These are phyloP conservation scores for Eucalyptus pauciflora DNA, from an alignment of 345 rosid species.

Conservation along the genomic window DNA sequence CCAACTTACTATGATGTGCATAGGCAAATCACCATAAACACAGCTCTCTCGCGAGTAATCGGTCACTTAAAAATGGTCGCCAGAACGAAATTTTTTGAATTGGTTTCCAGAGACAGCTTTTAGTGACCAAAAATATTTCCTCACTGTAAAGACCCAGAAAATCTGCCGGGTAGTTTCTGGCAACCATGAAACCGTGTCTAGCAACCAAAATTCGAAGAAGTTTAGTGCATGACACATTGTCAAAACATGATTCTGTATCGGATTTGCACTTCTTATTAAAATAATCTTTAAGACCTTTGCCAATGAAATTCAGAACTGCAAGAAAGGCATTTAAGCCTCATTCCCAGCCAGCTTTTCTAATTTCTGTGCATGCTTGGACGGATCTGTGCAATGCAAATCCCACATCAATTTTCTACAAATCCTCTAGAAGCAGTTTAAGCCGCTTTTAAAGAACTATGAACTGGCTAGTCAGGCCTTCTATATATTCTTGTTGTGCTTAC, in stretches of 20 bases:
- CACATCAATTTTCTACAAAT: not conserved
- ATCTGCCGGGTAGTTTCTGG: not conserved
- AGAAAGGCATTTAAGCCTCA: not conserved
- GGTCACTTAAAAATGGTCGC: not conserved
- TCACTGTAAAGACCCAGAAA: not conserved
- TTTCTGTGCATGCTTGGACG: not conserved
- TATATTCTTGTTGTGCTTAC: not conserved
- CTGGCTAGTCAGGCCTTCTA: not conserved
- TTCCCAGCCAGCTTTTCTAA: not conserved
- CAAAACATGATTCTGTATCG: not conserved
- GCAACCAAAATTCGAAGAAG: not conserved
- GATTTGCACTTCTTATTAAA: not conserved
- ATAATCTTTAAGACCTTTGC: not conserved
- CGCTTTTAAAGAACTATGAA: not conserved
- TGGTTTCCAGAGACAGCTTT: not conserved
- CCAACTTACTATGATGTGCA: not conserved
- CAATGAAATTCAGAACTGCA: not conserved
- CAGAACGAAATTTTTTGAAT: not conserved
- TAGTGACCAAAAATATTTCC: not conserved
- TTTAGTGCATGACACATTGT: not conserved
- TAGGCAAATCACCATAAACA: not conserved
- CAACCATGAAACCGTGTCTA: not conserved
- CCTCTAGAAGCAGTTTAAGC: not conserved
- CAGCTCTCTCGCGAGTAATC: not conserved
- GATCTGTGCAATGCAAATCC: not conserved